Percentiles rank a stretch among this genome's conserved stretches.
phyloP scores from a whole-genome alignment of 2,329 filamentous ascomycete genomes.

The Nemania sp. region DNA sequence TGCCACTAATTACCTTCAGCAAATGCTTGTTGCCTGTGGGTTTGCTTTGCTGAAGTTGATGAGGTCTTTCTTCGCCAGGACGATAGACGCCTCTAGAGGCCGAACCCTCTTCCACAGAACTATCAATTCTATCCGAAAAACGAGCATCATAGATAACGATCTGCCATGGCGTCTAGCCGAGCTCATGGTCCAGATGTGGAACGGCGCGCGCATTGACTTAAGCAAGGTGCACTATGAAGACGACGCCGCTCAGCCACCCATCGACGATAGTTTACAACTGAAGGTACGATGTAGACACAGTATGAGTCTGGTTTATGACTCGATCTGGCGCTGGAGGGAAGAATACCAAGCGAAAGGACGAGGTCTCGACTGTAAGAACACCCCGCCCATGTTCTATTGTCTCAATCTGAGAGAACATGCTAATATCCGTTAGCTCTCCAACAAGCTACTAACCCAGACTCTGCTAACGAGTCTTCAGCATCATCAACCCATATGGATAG shows the following conservation, averaged over 20 bases:
- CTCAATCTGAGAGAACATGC: conserved; percentile 36
- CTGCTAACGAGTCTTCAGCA: conserved; percentile 71
- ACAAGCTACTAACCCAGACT: conserved; percentile 84
- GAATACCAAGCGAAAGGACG: conserved; percentile 74
- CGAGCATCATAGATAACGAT: conserved; percentile 77
- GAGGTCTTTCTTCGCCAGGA: conserved; percentile 73
- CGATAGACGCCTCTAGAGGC: conserved; percentile 70
- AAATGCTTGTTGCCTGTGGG: conserved; percentile 81
- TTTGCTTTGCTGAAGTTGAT: conserved; percentile 79
- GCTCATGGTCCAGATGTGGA: conserved; percentile 87
- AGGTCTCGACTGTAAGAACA: conserved; percentile 69
- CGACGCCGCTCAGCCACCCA: conserved; percentile 52
- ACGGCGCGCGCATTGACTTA: conserved; percentile 62
- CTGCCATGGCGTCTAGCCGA: conserved; percentile 78
- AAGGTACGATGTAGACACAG: conserved; percentile 84
- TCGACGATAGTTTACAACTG: conserved; percentile 74
- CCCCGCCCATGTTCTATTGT: conserved; percentile 33
- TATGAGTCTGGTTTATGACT: conserved; percentile 84
- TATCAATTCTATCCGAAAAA: conserved; percentile 69
- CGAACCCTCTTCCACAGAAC: conserved; percentile 71
- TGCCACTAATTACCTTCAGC: conserved; percentile 76
- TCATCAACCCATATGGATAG: conserved; percentile 67
- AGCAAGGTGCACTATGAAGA: conserved; percentile 52
- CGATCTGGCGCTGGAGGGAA: conserved; percentile 83
- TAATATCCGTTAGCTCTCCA: conserved; percentile 66